Base-by-base conservation (phyloP, 148 eudicot species). In the Mesembryanthemum crystallinum region DNA sequence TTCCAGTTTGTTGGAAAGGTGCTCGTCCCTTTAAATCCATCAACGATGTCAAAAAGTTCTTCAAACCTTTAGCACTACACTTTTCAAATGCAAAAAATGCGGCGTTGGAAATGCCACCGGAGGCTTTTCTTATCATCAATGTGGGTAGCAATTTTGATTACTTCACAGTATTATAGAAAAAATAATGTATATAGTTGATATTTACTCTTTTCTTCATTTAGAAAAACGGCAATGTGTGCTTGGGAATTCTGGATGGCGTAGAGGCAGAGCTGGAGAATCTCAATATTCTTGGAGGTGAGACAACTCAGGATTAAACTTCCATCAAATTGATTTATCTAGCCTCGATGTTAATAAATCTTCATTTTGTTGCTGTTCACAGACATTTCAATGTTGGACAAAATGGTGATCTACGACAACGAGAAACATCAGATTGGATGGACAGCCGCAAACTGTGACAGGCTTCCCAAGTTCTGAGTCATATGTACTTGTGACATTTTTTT, bases 1-100 rank as follows among this genome's bases (percentile, higher is more conserved):
- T 95, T 65, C 92, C 99, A 0, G 47, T 86, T 24, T 95, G 99
- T 82, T 95, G 99, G 99, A 95, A 91, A 83, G 97, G 97, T 15
- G 67, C 80, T 39, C 88, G 83, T 64, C 87, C 90, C 43, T 92
- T 90, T 78, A 91, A 86, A 75, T 88, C 91, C 64, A 64, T 87
- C 37, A 60, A 65, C 23, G 97, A 95, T 77, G 89, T 83, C 78
- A 87, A 64, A 49, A 78, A 70, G 24, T 32, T 82, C 76, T 95
- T 92, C 86, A 86, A 87, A 81, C 91, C 96, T 25, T 49, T 92
- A 54, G 74, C 82, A 39, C 71, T 95, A 74, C 84, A 77, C 52
- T 92, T 92, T 75, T 73, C 78, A 32, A 88, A 83, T 54, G 73
- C 82, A 28, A 88, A 84, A 63, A 92, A 87, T 65, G 84, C 77